Evolutionary conservation across 2,329 filamentous ascomycete genomes (phyloP).

Genomic region (Claviceps quebecensis): DNA sequence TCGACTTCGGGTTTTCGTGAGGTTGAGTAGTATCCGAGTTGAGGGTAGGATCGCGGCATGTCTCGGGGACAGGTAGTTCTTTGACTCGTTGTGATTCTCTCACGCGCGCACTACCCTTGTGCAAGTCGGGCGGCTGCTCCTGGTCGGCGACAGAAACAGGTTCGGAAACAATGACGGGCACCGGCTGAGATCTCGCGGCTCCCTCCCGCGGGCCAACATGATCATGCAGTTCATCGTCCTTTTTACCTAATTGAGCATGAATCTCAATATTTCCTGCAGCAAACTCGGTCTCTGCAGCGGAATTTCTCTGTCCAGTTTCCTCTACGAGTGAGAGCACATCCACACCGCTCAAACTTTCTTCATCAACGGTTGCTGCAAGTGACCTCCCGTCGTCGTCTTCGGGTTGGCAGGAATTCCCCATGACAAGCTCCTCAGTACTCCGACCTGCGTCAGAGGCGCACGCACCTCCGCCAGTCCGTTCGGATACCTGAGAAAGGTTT

Average conservation of each 20-base stretch:
- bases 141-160: not conserved
- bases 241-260: slow-evolving; percentile 22
- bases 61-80: slow-evolving; percentile 2
- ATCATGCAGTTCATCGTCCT: not conserved
- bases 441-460: slow-evolving; percentile 15
- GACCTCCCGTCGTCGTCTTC: slow-evolving; percentile 37
- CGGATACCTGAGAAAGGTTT: slow-evolving; percentile 25
- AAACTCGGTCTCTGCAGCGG: not conserved
- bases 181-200: not conserved
- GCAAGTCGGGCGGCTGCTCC: not conserved
- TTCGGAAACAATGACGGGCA: not conserved
- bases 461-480: slow-evolving; percentile 8
- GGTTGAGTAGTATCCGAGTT: slow-evolving; percentile 8
- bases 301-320: slow-evolving; percentile 9
- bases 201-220: not conserved
- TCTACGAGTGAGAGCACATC: slow-evolving; percentile 16
- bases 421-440: slow-evolving; percentile 34
- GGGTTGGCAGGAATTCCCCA: slow-evolving; percentile 16
- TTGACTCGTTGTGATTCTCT: not conserved
- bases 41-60: not conserved
- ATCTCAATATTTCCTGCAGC: slow-evolving; percentile 22
- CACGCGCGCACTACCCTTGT: not conserved
- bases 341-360: slow-evolving; percentile 29
- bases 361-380: slow-evolving; percentile 43
- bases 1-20: slow-evolving; percentile 25